A percentile compares a stretch with the other conserved stretches of the same genome.
Evolutionary conservation across 768 basidiomycete genomes (phyloP).

Genomic region (Lentinula lateritia): DNA sequence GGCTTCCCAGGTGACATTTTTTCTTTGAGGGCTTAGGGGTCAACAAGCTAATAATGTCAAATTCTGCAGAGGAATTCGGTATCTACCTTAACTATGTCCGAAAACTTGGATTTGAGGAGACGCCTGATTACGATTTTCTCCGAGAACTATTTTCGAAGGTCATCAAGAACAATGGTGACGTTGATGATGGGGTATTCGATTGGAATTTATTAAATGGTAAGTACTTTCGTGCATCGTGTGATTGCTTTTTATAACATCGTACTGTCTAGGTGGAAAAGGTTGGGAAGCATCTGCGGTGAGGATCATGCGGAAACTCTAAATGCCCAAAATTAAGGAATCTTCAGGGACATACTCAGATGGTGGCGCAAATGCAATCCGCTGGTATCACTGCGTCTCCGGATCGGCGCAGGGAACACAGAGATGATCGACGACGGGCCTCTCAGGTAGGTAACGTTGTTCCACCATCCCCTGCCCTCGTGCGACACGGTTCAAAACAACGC

Average conservation of each 20-base stretch:
- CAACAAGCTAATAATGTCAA: not conserved
- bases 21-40: not conserved
- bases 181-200: conserved; percentile 92
- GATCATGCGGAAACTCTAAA: conserved; percentile 12
- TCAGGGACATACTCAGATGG: conserved; percentile 60
- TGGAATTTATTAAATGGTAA: conserved; percentile 90
- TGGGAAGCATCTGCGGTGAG: conserved; percentile 84
- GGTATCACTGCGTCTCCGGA: conserved; percentile 45
- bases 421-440: conserved; percentile 63
- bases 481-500: conserved; percentile 69
- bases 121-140: conserved; percentile 97
- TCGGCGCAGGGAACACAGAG: conserved; percentile 56
- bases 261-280: conserved; percentile 70
- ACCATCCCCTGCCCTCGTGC: conserved; percentile 75
- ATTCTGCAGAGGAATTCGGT: conserved; percentile 81
- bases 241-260: not conserved
- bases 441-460: conserved; percentile 55
- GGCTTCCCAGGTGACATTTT: conserved; percentile 77
- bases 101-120: conserved; percentile 98
- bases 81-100: conserved; percentile 99
- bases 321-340: conserved; percentile 4
- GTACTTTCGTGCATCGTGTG: conserved; percentile 10
- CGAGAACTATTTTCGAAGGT: conserved; percentile 93
- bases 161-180: conserved; percentile 83
- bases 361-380: conserved; percentile 59